A percentile compares a stretch with the other conserved stretches of the same genome.
These are phyloP conservation scores for Auricularia sp. DNA, from an alignment of 768 basidiomycete genomes.

Conservation along the genomic window DNA sequence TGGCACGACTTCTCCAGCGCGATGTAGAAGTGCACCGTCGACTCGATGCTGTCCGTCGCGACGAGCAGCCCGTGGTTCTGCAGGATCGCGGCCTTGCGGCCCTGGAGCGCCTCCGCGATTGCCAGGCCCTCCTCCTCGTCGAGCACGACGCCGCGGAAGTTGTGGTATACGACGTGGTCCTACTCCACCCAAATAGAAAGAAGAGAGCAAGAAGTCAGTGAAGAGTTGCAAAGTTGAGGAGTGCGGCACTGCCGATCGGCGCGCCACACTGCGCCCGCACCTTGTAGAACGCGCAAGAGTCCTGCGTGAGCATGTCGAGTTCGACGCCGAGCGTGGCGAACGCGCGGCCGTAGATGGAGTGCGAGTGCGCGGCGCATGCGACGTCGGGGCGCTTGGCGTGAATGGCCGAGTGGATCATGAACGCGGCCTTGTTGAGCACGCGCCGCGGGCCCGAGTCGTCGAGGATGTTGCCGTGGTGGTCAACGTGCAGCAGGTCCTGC, in stretches of 20 bases:
- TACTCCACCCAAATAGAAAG: neutral
- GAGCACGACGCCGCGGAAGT: constrained; percentile 40
- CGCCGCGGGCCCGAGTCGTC: constrained; percentile 24
- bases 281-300: constrained; percentile 34
- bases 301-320: constrained; percentile 35
- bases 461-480: constrained; percentile 26
- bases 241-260: too few relatives aligned
- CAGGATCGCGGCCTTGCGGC: constrained; percentile 31
- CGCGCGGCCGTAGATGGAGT: constrained; percentile 17
- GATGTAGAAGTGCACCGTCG: constrained; percentile 3
- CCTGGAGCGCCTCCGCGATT: constrained; percentile 34
- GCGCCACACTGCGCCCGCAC: constrained; percentile 3
- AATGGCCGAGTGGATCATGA: constrained; percentile 19
- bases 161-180: constrained; percentile 33
- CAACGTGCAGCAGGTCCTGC: constrained; percentile 34
- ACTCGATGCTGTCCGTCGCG: constrained; percentile 18
- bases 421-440: constrained; percentile 20
- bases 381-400: constrained; percentile 18
- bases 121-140: constrained; percentile 33
- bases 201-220: too few relatives aligned
- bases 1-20: constrained; percentile 14
- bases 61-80: constrained; percentile 26
- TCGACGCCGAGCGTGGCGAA: constrained; percentile 18
- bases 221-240: too few relatives aligned
- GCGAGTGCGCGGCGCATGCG: constrained; percentile 15